Percentiles rank a stretch among this genome's conserved stretches.
Conservation (phyloP, 192 early-diverging fungal genomes). For the Phlyctochytrium planicorne region DNA sequence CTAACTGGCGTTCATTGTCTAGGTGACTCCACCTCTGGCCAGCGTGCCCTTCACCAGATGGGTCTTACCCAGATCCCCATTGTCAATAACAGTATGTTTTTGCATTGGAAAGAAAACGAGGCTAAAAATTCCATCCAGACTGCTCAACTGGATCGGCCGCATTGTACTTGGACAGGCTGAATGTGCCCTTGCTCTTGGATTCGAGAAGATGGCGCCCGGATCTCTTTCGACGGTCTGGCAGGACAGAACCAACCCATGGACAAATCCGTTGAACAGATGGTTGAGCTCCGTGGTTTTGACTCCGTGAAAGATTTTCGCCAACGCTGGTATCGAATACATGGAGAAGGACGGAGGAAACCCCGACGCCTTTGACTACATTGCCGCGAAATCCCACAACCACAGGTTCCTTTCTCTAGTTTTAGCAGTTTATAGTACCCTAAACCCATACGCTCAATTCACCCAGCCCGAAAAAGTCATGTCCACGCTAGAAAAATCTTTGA, state of each 20-base stretch:
- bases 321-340: slow-evolving; percentile 69
- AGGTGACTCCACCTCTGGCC: slow-evolving; percentile 67
- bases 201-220: slow-evolving; percentile 64
- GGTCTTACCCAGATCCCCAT: slow-evolving; percentile 71
- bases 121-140: slow-evolving; percentile 23
- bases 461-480: slow-evolving; percentile 32
- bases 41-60: slow-evolving; percentile 71
- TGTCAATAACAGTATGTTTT: slow-evolving; percentile 60
- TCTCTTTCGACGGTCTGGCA: slow-evolving; percentile 44
- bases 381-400: slow-evolving; percentile 73
- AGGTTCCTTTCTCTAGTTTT: slow-evolving; percentile 5
- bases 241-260: slow-evolving; percentile 70
- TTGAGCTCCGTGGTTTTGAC: slow-evolving; percentile 54
- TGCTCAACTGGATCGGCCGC: slow-evolving; percentile 75
- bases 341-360: slow-evolving; percentile 59
- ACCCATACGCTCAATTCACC: slow-evolving; percentile 74
- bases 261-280: slow-evolving; percentile 55
- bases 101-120: neutral
- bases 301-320: slow-evolving; percentile 67
- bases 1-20: slow-evolving; percentile 39
- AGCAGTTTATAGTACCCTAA: slow-evolving; percentile 41
- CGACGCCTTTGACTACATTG: slow-evolving; percentile 66
- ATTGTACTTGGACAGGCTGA: slow-evolving; percentile 62
- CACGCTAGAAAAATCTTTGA: no score
- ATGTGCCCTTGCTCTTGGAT: slow-evolving; percentile 72